Percentiles rank a stretch among this genome's conserved stretches.
Conservation (phyloP, 257 asterid genomes). For the Anisodus tanguticus region DNA sequence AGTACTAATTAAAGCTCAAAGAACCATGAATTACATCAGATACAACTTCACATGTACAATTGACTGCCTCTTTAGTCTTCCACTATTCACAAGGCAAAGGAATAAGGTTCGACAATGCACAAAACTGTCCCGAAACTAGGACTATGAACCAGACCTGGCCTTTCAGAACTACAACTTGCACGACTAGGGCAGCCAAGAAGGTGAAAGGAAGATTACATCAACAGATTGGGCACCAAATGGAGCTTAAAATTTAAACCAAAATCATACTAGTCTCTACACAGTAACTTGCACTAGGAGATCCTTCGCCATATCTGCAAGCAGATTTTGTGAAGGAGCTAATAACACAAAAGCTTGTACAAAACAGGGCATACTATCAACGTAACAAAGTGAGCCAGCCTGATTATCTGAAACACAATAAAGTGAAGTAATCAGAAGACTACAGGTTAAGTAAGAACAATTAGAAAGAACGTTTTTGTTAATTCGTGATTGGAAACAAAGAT, state of each 20-base stretch:
- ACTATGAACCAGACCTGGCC: slow-evolving; percentile 34
- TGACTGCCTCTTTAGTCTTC: slow-evolving; percentile 26
- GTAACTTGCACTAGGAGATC: slow-evolving; percentile 29
- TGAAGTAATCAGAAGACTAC: slow-evolving; percentile 14
- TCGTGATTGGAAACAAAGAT: background rate
- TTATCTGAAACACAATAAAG: slow-evolving; percentile 26
- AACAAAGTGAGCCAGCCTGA: slow-evolving; percentile 18
- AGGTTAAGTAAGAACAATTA: slow-evolving; percentile 4
- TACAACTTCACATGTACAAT: slow-evolving; percentile 25
- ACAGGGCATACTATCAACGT: slow-evolving; percentile 5
- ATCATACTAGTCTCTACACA: slow-evolving; percentile 11
- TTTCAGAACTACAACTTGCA: slow-evolving; percentile 17
- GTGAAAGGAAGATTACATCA: slow-evolving; percentile 22
- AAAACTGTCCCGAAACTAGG: slow-evolving; percentile 30
- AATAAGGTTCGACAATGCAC: slow-evolving; percentile 22
- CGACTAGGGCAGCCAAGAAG: slow-evolving; percentile 30
- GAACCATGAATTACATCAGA: background rate
- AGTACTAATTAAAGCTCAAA: background rate
- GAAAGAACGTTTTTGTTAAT: background rate
- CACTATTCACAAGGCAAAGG: slow-evolving; percentile 29
- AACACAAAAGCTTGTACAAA: slow-evolving; percentile 9
- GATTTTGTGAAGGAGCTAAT: slow-evolving; percentile 18
- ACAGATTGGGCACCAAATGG: slow-evolving; percentile 9
- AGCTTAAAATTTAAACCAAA: background rate
- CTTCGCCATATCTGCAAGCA: background rate